Conservation (phyloP, 371 early-diverging fungal genomes). For the Lichtheimia ornata region DNA sequence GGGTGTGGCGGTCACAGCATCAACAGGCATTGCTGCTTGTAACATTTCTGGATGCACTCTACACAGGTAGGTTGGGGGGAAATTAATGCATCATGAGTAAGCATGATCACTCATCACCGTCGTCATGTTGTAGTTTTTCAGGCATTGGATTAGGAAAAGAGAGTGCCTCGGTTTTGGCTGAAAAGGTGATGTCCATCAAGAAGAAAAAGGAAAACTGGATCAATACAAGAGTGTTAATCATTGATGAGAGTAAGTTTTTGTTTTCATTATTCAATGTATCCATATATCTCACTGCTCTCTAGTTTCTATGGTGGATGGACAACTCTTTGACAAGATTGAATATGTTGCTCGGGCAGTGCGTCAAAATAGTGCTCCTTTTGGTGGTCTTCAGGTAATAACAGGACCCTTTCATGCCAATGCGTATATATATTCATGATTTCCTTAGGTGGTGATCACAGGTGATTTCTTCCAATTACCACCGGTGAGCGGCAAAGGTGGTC, state of each 20-base stretch:
- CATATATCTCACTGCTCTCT: neutral
- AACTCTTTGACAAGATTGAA: constrained; percentile 82
- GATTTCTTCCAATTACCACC: constrained; percentile 96
- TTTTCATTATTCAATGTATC: neutral
- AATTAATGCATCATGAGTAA: neutral
- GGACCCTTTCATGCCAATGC: neutral
- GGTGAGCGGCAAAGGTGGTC: constrained; percentile 38
- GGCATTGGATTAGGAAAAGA: constrained; percentile 74
- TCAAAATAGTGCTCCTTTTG: constrained; percentile 64
- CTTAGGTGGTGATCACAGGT: constrained; percentile 75
- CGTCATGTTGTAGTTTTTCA: constrained; percentile 54
- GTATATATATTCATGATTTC: neutral
- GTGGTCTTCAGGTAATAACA: constrained; percentile 78
- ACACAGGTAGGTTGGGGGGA: constrained; percentile 46
- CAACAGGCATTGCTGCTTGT: constrained; percentile 88
- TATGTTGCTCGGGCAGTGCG: constrained; percentile 65
- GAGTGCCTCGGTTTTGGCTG: constrained; percentile 35
- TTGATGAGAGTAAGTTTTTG: constrained; percentile 78
- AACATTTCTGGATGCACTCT: constrained; percentile 82
- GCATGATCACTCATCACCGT: neutral
- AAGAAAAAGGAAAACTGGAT: constrained; percentile 57
- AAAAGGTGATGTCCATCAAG: constrained; percentile 30
- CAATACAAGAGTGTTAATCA: constrained; percentile 70
- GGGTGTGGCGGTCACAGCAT: constrained; percentile 78
- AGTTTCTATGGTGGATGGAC: constrained; percentile 90